Percentiles rank a stretch among this genome's conserved stretches.
Conservation (phyloP, 129 eudicot species). For the Flaveria ramosissima region DNA sequence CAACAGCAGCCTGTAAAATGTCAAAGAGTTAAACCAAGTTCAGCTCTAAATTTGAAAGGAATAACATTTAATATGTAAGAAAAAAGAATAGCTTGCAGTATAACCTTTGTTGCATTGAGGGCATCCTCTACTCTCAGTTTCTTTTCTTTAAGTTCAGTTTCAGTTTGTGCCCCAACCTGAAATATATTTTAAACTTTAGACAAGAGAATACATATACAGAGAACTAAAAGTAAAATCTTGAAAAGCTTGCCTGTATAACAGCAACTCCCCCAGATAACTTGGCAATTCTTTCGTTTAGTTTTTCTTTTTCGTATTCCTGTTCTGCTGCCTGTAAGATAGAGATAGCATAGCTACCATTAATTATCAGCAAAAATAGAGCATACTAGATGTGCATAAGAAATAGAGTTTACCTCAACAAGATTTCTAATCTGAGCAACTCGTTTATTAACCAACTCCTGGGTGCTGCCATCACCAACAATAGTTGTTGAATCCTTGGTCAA, state of each 20-base stretch:
- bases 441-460: constrained; percentile 61
- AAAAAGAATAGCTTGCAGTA: neutral
- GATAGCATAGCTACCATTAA: neutral
- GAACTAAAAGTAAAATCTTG: neutral
- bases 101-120: constrained; percentile 77
- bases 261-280: constrained; percentile 82
- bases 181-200: constrained; percentile 8
- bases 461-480: constrained; percentile 81
- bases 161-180: constrained; percentile 84
- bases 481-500: constrained; percentile 68
- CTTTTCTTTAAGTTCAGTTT: constrained; percentile 75
- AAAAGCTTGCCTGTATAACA: constrained; percentile 56
- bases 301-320: constrained; percentile 63
- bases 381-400: neutral
- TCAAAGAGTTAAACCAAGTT: constrained; percentile 1
- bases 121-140: constrained; percentile 82
- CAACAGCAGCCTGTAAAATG: constrained; percentile 68
- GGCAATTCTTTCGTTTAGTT: constrained; percentile 77
- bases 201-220: neutral
- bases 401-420: constrained; percentile 53
- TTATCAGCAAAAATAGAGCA: neutral
- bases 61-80: neutral
- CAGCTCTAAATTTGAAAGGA: neutral
- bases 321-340: constrained; percentile 56
- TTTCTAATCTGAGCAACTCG: constrained; percentile 65